A percentile compares a stretch with the other conserved stretches of the same genome.
phyloP scores from a whole-genome alignment of 495 filamentous ascomycete species.

The Talaromyces adpressus region DNA sequence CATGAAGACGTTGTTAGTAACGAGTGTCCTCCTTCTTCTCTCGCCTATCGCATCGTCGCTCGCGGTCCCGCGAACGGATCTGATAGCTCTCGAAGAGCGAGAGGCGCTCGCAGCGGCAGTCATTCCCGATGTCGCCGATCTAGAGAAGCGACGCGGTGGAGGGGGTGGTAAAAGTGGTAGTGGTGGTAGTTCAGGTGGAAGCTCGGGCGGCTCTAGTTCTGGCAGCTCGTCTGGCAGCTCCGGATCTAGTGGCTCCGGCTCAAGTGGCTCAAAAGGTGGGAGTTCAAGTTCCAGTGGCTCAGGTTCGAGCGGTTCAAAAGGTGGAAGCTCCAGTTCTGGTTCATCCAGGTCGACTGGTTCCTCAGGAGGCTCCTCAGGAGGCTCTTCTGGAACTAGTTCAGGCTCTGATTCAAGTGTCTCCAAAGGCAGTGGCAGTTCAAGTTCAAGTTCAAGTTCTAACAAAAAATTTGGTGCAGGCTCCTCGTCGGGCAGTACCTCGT shows the following conservation, averaged over 20 bases:
- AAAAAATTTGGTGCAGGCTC: constrained; percentile 16
- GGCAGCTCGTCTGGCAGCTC: constrained; percentile 6
- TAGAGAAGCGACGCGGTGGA: constrained; percentile 43
- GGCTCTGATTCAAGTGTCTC: constrained; percentile 10
- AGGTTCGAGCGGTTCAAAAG: constrained; percentile 16
- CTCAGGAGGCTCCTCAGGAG: constrained; percentile 10
- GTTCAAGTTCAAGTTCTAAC: constrained; percentile 10
- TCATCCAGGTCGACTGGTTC: constrained; percentile 15
- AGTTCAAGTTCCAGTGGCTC: constrained; percentile 16
- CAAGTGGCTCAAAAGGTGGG: constrained; percentile 16
- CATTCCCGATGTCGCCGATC: constrained; percentile 14
- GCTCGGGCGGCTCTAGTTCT: constrained; percentile 13
- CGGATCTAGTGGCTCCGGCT: constrained; percentile 14
- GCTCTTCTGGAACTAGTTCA: not conserved
- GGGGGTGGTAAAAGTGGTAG: constrained; percentile 25
- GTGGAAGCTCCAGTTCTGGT: constrained; percentile 18
- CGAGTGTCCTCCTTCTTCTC: constrained; percentile 22
- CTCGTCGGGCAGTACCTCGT: constrained; percentile 8
- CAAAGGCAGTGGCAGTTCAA: constrained; percentile 18
- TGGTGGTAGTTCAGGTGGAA: constrained; percentile 16
- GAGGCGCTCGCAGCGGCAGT: constrained; percentile 14
- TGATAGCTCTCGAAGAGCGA: constrained; percentile 13
- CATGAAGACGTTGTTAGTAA: constrained; percentile 27
- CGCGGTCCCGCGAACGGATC: constrained; percentile 19
- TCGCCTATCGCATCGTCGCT: constrained; percentile 23